Evolutionary conservation across 78 protist species (phyloP), one percentile per base, ranked within the genome.

Genomic region (Polysphondylium violaceum): DNA sequence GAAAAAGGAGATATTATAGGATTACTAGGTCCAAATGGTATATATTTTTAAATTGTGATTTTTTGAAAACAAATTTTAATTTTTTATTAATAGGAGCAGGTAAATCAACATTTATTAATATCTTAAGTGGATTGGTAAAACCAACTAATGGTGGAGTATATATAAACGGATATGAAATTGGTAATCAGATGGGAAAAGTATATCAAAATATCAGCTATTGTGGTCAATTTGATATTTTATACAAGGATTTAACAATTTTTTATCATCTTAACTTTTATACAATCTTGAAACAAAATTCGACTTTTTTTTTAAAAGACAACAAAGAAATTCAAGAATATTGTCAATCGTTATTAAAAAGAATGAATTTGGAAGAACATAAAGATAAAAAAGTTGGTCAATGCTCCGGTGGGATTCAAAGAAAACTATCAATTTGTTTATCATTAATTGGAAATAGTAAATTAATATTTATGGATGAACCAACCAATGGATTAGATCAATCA

Each of bases 211-310:
- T n/a, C n/a, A n/a, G 67, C 4, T 68, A 17, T 44, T 97, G 98
- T 86, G 96, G 96, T 40, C 98, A 96, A 90, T 78, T 64, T 59
- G 96, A 96, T 76, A 68, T 93, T 4, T 85, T 96, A 19, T 94
- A 89, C 77, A 91, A 76, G 17, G 27, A 59, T 29, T 29, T 96
- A 23, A 93, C 96, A n/a, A 87, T 59, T 31, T 25, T 0, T n/a
- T 89, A 94, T 67, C 96, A 74, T 44, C 36, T 74, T 4, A 14
- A 56, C 29, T 56, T 56, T 56, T 56, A 56, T 14, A 4, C 5
- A n/a, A 25, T n/a, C 5, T 25, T 56, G 8, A 9, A 14, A 6
- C 63, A 55, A 55, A 55, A 21, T 55, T 55, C 40, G 21, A 55
- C 21, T 21, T 21, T 21, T 21, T 21, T 55, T 21, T 21, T 21